phyloP scores from a whole-genome alignment of 805 yeast genomes.

The Spathaspora passalidarum region DNA sequence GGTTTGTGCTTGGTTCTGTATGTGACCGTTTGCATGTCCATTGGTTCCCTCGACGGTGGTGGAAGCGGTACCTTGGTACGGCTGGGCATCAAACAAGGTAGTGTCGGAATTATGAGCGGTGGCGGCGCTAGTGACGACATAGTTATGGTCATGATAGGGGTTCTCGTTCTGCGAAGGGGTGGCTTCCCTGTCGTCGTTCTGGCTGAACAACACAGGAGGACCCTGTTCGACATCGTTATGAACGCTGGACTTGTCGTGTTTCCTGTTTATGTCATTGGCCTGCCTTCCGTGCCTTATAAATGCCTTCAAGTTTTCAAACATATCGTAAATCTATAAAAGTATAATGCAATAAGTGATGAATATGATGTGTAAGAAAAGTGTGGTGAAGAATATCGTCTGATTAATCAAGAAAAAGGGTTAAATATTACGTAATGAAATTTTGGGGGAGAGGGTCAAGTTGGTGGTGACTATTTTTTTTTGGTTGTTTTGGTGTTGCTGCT shows the following conservation, averaged over 20 bases:
- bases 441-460: too few relatives aligned
- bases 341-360: background rate
- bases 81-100: background rate
- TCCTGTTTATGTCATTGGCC: constrained; percentile 38
- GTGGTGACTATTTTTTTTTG: too few relatives aligned
- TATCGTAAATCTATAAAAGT: constrained; percentile 5
- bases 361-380: background rate
- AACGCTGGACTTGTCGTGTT: constrained; percentile 2
- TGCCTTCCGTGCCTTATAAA: constrained; percentile 64
- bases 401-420: background rate
- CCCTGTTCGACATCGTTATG: constrained; percentile 1
- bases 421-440: background rate
- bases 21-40: background rate
- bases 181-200: background rate
- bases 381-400: background rate
- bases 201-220: background rate
- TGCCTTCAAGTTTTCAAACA: constrained; percentile 52
- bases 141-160: background rate
- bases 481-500: background rate
- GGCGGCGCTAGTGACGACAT: background rate
- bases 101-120: background rate
- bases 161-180: constrained; percentile 1
- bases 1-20: background rate
- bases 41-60: background rate
- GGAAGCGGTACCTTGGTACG: constrained; percentile 1